phyloP scores from a whole-genome alignment of 805 yeast species.

The Pichia heedii region DNA sequence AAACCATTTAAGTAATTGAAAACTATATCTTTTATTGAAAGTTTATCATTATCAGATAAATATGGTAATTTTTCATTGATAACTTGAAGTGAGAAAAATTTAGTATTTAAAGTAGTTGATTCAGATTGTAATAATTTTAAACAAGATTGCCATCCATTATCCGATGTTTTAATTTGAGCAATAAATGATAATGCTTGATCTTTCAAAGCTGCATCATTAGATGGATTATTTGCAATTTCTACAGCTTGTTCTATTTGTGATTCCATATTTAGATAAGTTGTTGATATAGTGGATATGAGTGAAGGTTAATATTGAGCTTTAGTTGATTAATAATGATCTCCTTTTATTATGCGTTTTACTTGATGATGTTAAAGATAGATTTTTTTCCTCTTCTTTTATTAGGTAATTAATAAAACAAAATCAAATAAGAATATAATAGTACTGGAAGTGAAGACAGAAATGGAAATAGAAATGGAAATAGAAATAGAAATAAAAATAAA shows the following conservation, averaged over 20 bases:
- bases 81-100: slow-evolving; percentile 64
- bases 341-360: too few relatives aligned
- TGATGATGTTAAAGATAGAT: too few relatives aligned
- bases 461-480: too few relatives aligned
- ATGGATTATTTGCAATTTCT: slow-evolving; percentile 60
- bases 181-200: slow-evolving; percentile 51
- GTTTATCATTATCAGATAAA: slow-evolving; percentile 37
- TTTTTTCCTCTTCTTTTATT: too few relatives aligned
- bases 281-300: too few relatives aligned
- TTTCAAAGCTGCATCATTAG: slow-evolving; percentile 51
- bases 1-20: slow-evolving; percentile 34
- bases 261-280: slow-evolving; percentile 21
- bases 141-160: slow-evolving; percentile 49
- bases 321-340: too few relatives aligned
- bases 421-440: too few relatives aligned
- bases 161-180: slow-evolving; percentile 42
- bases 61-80: slow-evolving; percentile 46
- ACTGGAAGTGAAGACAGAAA: too few relatives aligned
- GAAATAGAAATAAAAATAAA: too few relatives aligned
- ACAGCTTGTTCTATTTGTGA: slow-evolving; percentile 82
- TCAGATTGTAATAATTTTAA: slow-evolving; percentile 32
- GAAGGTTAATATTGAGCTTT: too few relatives aligned
- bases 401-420: too few relatives aligned
- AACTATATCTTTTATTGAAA: slow-evolving; percentile 37
- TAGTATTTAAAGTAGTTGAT: slow-evolving; percentile 34